Base-by-base conservation (phyloP, 2,329 filamentous ascomycete species). In the Colletotrichum cordylinicola region DNA sequence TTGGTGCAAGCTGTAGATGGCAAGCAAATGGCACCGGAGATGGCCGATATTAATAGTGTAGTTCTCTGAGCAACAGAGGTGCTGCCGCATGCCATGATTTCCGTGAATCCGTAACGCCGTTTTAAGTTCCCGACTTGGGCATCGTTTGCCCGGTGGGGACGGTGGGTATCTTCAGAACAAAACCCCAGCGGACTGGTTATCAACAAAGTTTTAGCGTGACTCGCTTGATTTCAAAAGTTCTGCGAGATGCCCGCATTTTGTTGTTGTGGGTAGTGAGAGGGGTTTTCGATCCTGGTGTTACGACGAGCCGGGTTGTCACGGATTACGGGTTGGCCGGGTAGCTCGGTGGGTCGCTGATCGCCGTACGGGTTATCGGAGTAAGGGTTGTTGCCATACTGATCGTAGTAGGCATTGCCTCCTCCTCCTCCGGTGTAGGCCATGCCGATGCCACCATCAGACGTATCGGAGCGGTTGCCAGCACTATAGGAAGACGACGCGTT, bases 401-500 rank as follows among this genome's bases (percentile, higher is more conserved):
- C 90, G 80, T 92, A 91, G 81, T 92, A 91, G 70, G 84, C 85
- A 64, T 86, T 84, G 48, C 85, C 68, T 15, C 74, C 74, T 12
- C 74, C 74, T 52, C 43, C 43, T 21, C 43, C 43, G 39, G 71
- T 86, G 79, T 90, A 91, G 3, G 86, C 84, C 21, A 85, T 84
- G 55, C 86, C 88, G 70, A 86, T 84, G 67, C 83, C 83, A 35
- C 84, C 86, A 27, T 93, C 92, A 12, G 92, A 94, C 12, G 89
- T 91, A 73, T 94, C 93, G 1, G 96, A 98, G 75, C 91, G 92
- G 60, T 92, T 93, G 9, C 92, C 94, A 15, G 93, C 94, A 78
- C 96, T 98, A 86, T 98, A 99, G 2, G 95, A 96, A 1, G 97
- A 98, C 0, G 97, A 99, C 8, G 97, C 97, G 82, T 98, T 98